Evolutionary conservation across 2,329 filamentous ascomycete genomes (phyloP), one percentile per base, ranked within the genome.

Genomic region (Elsinoe australis): DNA sequence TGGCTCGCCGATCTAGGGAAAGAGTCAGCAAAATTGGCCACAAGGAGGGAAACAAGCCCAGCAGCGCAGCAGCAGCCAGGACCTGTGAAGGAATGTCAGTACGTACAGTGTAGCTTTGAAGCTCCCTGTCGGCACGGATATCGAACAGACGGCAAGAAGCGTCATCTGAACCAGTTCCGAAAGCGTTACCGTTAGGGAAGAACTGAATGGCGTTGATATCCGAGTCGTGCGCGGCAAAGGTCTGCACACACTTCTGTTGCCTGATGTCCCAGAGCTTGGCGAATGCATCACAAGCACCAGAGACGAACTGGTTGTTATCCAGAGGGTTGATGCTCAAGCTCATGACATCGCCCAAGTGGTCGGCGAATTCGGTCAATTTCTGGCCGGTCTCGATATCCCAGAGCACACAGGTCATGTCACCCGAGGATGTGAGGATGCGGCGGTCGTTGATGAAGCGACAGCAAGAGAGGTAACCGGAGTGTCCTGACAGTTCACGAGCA

Each of bases 171-270:
- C 92, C 92, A 48, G 92, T 96, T 56, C 94, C 92, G 63, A 98
- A 96, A 19, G 92, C 94, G 67, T 96, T 94, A 53, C 92, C 92
- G 63, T 96, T 94, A 47, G 92, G 92, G 81, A 96, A 96, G 74
- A 96, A 98, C 66, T 96, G 92, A 56, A 98, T 95, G 59, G 92
- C 92, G 68, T 98, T 98, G 74, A 98, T 98, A 64, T 98, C 92
- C 35, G 89, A 95, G 70, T 96, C 92, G 70, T 96, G 92, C 21
- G 92, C 92, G 47, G 92, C 89, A 67, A 98, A 98, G 2, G 92
- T 98, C 74, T 98, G 92, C 46, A 95, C 89, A 56, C 92, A 94
- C 76, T 95, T 95, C 62, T 94, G 90, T 56, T 92, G 89, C 64
- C 92, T 86, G 59, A 96, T 95, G 72, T 98, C 92, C 92, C 92